These are phyloP conservation scores for Rhynchospora pubera DNA, from an alignment of 176 grass and related monocot genomes.

Conservation along the genomic window DNA sequence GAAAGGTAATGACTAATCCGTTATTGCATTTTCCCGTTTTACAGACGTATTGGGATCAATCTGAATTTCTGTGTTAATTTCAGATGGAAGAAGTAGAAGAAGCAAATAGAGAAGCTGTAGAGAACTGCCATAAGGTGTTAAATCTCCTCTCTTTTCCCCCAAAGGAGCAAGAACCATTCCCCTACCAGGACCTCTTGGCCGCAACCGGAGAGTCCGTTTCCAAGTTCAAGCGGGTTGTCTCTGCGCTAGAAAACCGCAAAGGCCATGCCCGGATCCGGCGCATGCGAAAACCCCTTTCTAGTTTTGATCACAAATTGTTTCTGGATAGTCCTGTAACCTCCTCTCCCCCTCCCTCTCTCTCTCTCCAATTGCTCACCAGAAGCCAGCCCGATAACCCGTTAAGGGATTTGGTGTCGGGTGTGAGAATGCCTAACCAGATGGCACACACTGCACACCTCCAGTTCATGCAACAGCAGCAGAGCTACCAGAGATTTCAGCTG, in stretches of 20 bases:
- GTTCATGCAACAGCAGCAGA: constrained; percentile 82
- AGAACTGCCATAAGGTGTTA: constrained; percentile 71
- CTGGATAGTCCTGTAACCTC: constrained; percentile 34
- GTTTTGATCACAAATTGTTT: constrained; percentile 61
- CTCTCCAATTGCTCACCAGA: constrained; percentile 59
- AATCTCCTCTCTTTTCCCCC: constrained; percentile 52
- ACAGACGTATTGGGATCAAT: not conserved
- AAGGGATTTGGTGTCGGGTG: constrained; percentile 26
- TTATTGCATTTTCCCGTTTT: not conserved
- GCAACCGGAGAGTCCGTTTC: constrained; percentile 54
- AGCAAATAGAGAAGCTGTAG: constrained; percentile 53
- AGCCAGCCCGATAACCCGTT: constrained; percentile 37
- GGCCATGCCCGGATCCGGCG: constrained; percentile 76
- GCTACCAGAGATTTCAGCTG: constrained; percentile 75
- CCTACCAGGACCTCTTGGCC: constrained; percentile 42
- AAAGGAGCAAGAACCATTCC: constrained; percentile 29
- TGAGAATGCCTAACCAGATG: constrained; percentile 50
- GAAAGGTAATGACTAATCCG: not conserved
- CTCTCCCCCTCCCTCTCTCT: constrained; percentile 26
- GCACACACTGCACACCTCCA: constrained; percentile 55
- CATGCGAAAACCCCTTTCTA: constrained; percentile 53
- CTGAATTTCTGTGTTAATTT: not conserved
- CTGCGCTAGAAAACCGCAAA: constrained; percentile 44
- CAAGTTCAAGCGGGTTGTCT: constrained; percentile 50
- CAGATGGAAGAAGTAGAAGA: constrained; percentile 72